phyloP scores from a whole-genome alignment of 495 filamentous ascomycete species.

The Schizothecium vesticola region DNA sequence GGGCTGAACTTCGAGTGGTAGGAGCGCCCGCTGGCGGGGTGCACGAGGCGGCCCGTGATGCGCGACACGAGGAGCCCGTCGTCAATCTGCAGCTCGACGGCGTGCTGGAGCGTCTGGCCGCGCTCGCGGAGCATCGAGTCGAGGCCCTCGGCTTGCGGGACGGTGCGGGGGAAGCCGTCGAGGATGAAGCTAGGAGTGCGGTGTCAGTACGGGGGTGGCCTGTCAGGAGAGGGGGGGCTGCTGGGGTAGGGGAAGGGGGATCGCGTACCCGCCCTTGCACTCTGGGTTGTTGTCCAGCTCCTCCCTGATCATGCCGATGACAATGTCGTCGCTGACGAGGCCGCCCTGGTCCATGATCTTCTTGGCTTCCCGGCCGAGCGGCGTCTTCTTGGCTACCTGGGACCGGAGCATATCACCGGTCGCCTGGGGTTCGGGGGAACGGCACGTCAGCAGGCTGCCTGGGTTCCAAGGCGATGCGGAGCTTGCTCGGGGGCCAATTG shows the following conservation, averaged over 20 bases:
- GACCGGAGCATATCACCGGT: constrained; percentile 99
- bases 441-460: constrained; percentile 3
- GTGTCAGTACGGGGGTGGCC: not conserved
- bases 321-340: constrained; percentile 97
- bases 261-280: constrained; percentile 88
- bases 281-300: constrained; percentile 90
- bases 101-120: constrained; percentile 80
- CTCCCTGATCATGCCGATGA: constrained; percentile 98
- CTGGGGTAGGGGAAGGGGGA: not conserved
- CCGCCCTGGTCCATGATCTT: constrained; percentile 99
- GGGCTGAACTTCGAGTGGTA: constrained; percentile 99
- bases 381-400: constrained; percentile 96
- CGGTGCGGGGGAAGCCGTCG: constrained; percentile 95
- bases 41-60: constrained; percentile 93
- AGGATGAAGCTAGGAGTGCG: constrained; percentile 76
- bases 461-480: not conserved
- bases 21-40: constrained; percentile 90
- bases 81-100: constrained; percentile 94
- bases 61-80: constrained; percentile 87
- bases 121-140: constrained; percentile 79
- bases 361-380: constrained; percentile 92
- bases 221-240: not conserved
- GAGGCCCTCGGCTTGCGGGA: constrained; percentile 88
- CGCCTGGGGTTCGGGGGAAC: constrained; percentile 53
- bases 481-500: constrained; percentile 17